Conservation (phyloP, 306 rosid species). For the Cucumis hystrix region DNA sequence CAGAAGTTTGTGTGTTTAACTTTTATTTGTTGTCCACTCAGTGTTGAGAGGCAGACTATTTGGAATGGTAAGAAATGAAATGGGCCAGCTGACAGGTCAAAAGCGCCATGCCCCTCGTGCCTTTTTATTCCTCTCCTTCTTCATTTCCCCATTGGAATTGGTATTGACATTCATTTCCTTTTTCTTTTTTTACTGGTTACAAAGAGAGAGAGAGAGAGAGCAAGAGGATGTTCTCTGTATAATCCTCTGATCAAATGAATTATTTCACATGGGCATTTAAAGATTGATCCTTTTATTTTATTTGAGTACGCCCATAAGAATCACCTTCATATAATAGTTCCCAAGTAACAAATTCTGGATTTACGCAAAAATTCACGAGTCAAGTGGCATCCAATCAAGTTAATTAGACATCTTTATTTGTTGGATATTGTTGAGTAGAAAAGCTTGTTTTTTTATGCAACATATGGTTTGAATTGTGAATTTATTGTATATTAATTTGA, state of each 20-base stretch:
- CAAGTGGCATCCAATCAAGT: not conserved
- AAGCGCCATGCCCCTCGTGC: slow-evolving; percentile 20
- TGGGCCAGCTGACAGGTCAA: slow-evolving; percentile 37
- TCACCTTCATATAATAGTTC: not conserved
- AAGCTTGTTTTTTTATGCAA: not conserved
- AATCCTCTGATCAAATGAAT: not conserved
- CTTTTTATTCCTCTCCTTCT: slow-evolving; percentile 15
- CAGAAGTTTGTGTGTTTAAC: not conserved
- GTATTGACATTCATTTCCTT: not conserved
- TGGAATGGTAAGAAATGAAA: slow-evolving; percentile 1
- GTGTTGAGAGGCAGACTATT: not conserved
- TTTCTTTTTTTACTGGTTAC: not conserved
- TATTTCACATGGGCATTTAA: not conserved
- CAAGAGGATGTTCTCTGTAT: not conserved
- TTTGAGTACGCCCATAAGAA: not conserved
- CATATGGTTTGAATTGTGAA: not conserved
- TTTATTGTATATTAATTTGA: not conserved
- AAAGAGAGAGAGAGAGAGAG: not conserved
- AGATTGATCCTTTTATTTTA: not conserved
- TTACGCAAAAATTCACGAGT: not conserved
- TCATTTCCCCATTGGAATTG: not conserved
- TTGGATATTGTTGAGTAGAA: not conserved
- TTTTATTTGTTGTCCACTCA: not conserved
- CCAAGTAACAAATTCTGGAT: not conserved
- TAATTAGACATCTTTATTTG: not conserved